Conservation (phyloP, 768 basidiomycete genomes). For the Nevesoporus exiguus region DNA sequence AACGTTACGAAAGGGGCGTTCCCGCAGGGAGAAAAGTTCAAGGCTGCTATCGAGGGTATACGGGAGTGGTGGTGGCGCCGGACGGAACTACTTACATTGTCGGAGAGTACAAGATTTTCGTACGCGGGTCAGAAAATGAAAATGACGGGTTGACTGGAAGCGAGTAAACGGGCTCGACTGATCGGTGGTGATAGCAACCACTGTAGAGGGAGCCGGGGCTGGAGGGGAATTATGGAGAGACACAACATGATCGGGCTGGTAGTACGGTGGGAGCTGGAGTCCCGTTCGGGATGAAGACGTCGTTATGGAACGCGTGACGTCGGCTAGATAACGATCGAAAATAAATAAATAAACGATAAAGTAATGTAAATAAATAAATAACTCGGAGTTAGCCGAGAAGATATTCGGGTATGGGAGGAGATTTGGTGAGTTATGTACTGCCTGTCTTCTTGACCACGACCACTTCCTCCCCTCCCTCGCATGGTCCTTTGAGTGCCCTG, state of each 20-base stretch:
- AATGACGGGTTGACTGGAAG: neutral
- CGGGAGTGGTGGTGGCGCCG: conserved; percentile 6
- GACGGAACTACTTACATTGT: conserved; percentile 15
- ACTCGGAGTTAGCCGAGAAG: conserved; percentile 29
- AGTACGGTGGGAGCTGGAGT: conserved; percentile 12
- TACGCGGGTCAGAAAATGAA: neutral
- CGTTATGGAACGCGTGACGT: conserved; percentile 17
- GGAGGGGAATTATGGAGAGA: neutral
- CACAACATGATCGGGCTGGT: conserved; percentile 15
- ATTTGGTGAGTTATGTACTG: conserved; percentile 28
- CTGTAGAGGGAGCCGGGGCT: neutral
- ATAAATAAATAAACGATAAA: conserved; percentile 11
- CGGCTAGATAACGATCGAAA: conserved; percentile 28
- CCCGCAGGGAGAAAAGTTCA: neutral
- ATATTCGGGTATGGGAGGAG: conserved; percentile 16
- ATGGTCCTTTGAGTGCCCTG: conserved; percentile 36
- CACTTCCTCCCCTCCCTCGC: conserved; percentile 24
- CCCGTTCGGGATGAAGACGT: conserved; percentile 4
- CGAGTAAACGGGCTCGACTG: conserved; percentile 3
- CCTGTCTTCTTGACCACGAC: conserved; percentile 30
- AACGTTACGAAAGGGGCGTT: conserved; percentile 3
- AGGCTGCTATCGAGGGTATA: neutral
- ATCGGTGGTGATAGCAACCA: conserved; percentile 7
- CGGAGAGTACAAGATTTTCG: neutral
- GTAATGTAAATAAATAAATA: conserved; percentile 9